Evolutionary conservation across 176 grass and related monocot species (phyloP).

Genomic region (Avena eriantha): DNA sequence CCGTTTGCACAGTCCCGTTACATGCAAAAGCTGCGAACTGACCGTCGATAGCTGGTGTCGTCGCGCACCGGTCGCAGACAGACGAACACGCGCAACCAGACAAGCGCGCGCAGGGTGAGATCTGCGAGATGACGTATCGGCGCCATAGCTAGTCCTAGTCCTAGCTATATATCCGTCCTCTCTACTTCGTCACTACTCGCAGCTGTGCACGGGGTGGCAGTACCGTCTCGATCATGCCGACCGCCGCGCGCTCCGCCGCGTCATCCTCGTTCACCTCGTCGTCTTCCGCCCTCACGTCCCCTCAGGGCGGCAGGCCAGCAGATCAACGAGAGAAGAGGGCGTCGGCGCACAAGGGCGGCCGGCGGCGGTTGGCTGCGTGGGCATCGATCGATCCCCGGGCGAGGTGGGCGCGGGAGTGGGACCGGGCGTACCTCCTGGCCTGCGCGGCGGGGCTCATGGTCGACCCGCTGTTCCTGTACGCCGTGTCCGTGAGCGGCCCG

Average conservation of each 20-base stretch:
- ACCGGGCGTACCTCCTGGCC: conserved; percentile 73
- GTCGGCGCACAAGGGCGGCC: neutral
- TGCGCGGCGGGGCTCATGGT: conserved; percentile 80
- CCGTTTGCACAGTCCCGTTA: neutral
- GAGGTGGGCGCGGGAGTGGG: conserved; percentile 61
- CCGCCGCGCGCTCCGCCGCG: neutral
- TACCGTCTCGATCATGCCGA: conserved; percentile 18
- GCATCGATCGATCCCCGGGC: conserved; percentile 11
- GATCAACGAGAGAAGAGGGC: neutral
- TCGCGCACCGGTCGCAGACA: neutral
- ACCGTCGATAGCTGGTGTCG: neutral
- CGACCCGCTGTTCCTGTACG: conserved; percentile 89
- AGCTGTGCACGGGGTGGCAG: neutral
- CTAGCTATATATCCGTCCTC: conserved; percentile 15
- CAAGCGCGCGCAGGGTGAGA: conserved; percentile 20
- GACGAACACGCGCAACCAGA: neutral
- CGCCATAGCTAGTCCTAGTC: neutral
- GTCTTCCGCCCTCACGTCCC: neutral
- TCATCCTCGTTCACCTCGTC: neutral
- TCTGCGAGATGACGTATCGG: neutral
- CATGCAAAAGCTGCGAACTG: neutral
- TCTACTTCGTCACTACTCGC: conserved; percentile 7
- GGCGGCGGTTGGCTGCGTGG: neutral
- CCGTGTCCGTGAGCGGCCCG: conserved; percentile 59
- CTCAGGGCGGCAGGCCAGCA: neutral